phyloP scores from a whole-genome alignment of 2,329 filamentous ascomycete species.

The Xylaria sp. region DNA sequence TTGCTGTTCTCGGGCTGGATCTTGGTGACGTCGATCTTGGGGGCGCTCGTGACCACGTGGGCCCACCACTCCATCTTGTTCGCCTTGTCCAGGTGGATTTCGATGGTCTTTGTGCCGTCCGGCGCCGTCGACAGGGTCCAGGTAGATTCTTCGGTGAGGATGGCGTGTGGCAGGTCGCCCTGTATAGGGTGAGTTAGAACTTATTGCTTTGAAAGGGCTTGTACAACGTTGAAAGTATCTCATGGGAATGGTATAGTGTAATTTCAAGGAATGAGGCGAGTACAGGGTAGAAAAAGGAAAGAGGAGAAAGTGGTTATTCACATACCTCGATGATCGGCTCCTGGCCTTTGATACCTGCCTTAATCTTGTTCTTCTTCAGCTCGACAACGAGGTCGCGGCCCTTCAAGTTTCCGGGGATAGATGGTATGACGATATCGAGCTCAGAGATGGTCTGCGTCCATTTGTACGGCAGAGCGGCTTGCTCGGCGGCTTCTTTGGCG shows the following conservation, averaged over 20 bases:
- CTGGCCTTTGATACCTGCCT: constrained; percentile 88
- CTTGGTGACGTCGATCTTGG: constrained; percentile 93
- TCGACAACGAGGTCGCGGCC: constrained; percentile 84
- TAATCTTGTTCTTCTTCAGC: constrained; percentile 80
- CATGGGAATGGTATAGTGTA: neutral
- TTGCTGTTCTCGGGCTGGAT: constrained; percentile 94
- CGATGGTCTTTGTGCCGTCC: constrained; percentile 74
- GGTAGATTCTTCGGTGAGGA: constrained; percentile 87
- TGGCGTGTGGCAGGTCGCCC: constrained; percentile 85
- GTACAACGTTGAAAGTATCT: neutral
- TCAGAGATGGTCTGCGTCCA: constrained; percentile 95
- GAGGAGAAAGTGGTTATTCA: neutral
- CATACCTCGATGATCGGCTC: constrained; percentile 82
- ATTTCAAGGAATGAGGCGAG: no score
- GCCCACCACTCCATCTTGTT: constrained; percentile 99
- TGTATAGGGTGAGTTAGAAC: constrained; percentile 52
- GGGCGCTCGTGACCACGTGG: constrained; percentile 86
- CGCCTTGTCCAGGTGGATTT: constrained; percentile 91
- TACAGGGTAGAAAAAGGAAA: no score
- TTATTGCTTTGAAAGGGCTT: neutral
- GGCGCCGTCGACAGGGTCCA: constrained; percentile 86
- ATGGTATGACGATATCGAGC: constrained; percentile 77
- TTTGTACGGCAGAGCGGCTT: constrained; percentile 93
- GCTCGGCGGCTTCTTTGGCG: constrained; percentile 84
- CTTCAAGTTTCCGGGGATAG: constrained; percentile 84